Evolutionary conservation across 495 filamentous ascomycete species (phyloP).

Genomic region (Aspergillus egyptiacus): DNA sequence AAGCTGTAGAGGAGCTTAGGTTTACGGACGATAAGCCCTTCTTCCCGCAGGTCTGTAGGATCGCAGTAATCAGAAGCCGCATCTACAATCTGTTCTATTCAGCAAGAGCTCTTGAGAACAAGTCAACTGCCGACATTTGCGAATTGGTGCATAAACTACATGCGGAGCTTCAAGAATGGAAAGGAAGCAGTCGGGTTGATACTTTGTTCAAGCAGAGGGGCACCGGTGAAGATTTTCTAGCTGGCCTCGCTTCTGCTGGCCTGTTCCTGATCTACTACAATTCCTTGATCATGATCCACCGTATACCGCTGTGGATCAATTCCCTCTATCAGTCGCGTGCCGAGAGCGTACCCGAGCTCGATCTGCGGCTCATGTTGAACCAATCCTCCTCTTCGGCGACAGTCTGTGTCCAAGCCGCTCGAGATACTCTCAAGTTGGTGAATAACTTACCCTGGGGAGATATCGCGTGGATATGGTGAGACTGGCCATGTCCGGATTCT

Average conservation of each 20-base stretch:
- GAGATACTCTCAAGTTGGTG: conserved; percentile 83
- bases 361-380: conserved; percentile 49
- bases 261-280: conserved; percentile 95
- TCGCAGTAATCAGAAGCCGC: conserved; percentile 82
- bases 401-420: conserved; percentile 79
- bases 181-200: conserved; percentile 66
- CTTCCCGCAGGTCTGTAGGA: conserved; percentile 82
- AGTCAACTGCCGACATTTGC: conserved; percentile 76
- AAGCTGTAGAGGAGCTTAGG: conserved; percentile 64
- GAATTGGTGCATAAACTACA: conserved; percentile 86
- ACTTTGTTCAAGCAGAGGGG: conserved; percentile 77
- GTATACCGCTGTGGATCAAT: conserved; percentile 88
- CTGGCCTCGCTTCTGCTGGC: conserved; percentile 81
- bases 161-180: conserved; percentile 85
- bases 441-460: conserved; percentile 93
- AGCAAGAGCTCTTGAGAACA: conserved; percentile 68
- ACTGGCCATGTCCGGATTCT: neutral
- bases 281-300: conserved; percentile 90
- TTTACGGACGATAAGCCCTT: conserved; percentile 72
- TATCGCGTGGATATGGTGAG: conserved; percentile 87
- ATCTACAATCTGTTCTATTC: conserved; percentile 88
- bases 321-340: conserved; percentile 28
- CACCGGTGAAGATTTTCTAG: conserved; percentile 71
- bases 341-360: conserved; percentile 1
- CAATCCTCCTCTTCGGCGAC: conserved; percentile 76